A percentile compares a stretch with the other conserved stretches of the same genome.
These are phyloP conservation scores for Monosporozyma servazzii DNA, from an alignment of 805 yeast species.

Conservation along the genomic window DNA sequence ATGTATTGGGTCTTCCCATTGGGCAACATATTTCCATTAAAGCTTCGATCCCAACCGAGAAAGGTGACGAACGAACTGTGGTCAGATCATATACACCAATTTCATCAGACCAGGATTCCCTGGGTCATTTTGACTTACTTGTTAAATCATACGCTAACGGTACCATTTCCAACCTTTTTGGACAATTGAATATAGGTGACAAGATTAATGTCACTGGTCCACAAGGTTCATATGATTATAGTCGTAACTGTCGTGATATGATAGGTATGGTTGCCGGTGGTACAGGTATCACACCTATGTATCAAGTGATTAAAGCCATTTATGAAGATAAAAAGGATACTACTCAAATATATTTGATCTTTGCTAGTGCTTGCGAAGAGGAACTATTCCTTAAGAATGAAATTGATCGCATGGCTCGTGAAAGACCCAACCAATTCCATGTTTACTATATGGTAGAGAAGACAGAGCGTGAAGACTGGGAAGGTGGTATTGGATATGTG, in stretches of 20 bases:
- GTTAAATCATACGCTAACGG: conserved; percentile 83
- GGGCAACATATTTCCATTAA: conserved; percentile 88
- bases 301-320: conserved; percentile 78
- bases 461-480: conserved; percentile 45
- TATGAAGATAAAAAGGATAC: conserved; percentile 66
- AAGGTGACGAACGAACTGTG: conserved; percentile 60
- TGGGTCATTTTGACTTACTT: conserved; percentile 76
- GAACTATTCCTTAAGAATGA: conserved; percentile 78
- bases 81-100: conserved; percentile 87
- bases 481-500: conserved; percentile 70
- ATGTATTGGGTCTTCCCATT: conserved; percentile 77
- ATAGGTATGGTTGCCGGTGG: conserved; percentile 95
- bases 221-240: conserved; percentile 77
- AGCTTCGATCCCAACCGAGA: conserved; percentile 40
- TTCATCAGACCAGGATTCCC: conserved; percentile 60
- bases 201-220: conserved; percentile 77
- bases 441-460: conserved; percentile 47
- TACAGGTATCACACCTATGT: conserved; percentile 95
- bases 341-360: conserved; percentile 65
- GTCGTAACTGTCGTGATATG: conserved; percentile 63
- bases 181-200: conserved; percentile 70
- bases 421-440: conserved; percentile 50
- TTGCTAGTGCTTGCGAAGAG: conserved; percentile 70
- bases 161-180: conserved; percentile 68
- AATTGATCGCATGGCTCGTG: conserved; percentile 53